Evolutionary conservation across 2,329 filamentous ascomycete species (phyloP).

Genomic region (Fusarium sp.): DNA sequence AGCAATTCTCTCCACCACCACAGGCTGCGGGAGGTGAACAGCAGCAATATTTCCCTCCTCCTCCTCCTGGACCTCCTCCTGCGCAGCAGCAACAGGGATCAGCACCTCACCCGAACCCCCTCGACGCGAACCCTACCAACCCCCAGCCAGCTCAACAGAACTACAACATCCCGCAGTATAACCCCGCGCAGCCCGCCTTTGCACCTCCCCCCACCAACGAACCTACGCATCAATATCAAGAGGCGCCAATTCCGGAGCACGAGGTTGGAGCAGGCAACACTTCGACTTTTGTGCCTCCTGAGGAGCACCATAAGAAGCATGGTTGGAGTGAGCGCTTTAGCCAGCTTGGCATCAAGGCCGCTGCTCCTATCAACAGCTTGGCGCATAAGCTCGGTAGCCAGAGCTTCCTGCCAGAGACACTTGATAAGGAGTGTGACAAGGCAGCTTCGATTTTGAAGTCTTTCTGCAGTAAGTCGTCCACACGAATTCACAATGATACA

Average conservation of each 20-base stretch:
- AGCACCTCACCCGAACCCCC: conserved; percentile 31
- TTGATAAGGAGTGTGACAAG: conserved; percentile 93
- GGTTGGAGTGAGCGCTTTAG: conserved; percentile 49
- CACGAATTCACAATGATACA: accelerated
- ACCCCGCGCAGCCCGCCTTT: conserved; percentile 47
- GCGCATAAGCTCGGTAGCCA: conserved; percentile 86
- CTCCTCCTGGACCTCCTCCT: conserved; percentile 42
- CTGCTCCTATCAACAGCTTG: conserved; percentile 81
- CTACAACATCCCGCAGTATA: conserved; percentile 47
- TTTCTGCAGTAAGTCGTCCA: conserved; percentile 79
- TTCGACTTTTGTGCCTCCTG: conserved; percentile 18
- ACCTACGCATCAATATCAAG: conserved; percentile 7
- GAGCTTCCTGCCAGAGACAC: conserved; percentile 85
- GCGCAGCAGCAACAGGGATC: conserved; percentile 27
- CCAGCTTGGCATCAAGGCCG: conserved; percentile 58
- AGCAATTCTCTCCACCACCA: conserved; percentile 18
- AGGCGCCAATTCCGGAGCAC: conserved; percentile 1
- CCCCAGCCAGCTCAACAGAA: conserved; percentile 28
- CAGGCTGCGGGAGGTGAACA: conserved; percentile 18
- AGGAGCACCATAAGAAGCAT: conserved; percentile 38
- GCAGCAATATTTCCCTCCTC: conserved; percentile 41
- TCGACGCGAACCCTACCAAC: conserved; percentile 33
- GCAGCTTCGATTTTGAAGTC: conserved; percentile 84
- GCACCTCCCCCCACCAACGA: conserved; percentile 42
- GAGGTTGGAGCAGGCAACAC: conserved; percentile 3